A percentile compares a stretch with the other conserved stretches of the same genome.
These are phyloP conservation scores for Persicaria tinctoria DNA, from an alignment of 148 eudicot species.

Conservation along the genomic window DNA sequence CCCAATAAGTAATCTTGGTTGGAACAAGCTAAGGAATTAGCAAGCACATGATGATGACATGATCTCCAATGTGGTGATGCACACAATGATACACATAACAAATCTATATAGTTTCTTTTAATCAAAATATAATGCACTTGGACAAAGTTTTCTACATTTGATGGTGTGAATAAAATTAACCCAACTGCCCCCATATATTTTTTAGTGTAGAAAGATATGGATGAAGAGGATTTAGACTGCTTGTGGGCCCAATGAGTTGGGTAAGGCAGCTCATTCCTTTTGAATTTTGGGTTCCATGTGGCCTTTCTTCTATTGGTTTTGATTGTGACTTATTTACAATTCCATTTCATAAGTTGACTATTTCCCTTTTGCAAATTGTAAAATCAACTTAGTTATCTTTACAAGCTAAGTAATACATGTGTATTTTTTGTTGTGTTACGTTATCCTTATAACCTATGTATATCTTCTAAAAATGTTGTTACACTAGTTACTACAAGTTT, in stretches of 20 bases:
- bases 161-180: neutral
- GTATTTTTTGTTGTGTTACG: too few relatives aligned
- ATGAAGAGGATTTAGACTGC: neutral
- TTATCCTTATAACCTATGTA: too few relatives aligned
- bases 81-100: neutral
- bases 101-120: neutral
- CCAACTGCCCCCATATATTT: slow-evolving; percentile 7
- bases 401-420: too few relatives aligned
- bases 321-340: neutral
- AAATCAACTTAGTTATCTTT: too few relatives aligned
- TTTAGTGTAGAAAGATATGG: neutral
- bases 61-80: neutral
- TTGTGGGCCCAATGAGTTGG: neutral
- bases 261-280: slow-evolving; percentile 13
- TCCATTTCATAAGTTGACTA: neutral
- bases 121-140: neutral
- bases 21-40: neutral
- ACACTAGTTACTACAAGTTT: too few relatives aligned
- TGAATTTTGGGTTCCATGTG: slow-evolving; percentile 7
- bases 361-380: neutral
- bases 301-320: slow-evolving; percentile 10
- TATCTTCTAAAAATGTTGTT: too few relatives aligned
- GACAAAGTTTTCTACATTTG: neutral
- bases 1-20: slow-evolving; percentile 1
- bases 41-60: neutral